Percentiles rank a stretch among this genome's conserved stretches.
Conservation (phyloP, 1,284 basidiomycete genomes). For the Ceratobasidium sp. region DNA sequence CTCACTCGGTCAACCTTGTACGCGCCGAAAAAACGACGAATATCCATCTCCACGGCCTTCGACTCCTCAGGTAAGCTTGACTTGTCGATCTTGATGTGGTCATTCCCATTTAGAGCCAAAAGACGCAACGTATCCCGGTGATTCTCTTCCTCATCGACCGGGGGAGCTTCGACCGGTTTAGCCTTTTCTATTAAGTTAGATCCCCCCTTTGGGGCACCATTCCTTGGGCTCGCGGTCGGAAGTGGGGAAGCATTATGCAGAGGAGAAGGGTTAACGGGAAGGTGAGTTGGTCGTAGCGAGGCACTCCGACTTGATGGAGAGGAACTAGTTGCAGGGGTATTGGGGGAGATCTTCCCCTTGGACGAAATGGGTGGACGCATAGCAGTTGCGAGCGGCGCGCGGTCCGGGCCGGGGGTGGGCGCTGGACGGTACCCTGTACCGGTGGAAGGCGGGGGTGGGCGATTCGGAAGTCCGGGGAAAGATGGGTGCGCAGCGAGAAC, state of each 20-base stretch:
- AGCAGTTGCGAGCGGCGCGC: slow-evolving; percentile 26
- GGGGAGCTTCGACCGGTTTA: slow-evolving; percentile 22
- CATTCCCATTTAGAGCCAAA: slow-evolving; percentile 71
- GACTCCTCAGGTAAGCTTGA: slow-evolving; percentile 50
- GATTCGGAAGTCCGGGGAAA: slow-evolving; percentile 35
- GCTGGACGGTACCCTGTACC: slow-evolving; percentile 15
- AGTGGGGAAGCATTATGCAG: slow-evolving; percentile 38
- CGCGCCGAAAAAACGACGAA: slow-evolving; percentile 59
- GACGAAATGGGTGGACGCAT: slow-evolving; percentile 39
- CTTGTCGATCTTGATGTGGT: slow-evolving; percentile 72
- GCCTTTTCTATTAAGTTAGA: slow-evolving; percentile 23
- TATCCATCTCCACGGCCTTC: slow-evolving; percentile 41
- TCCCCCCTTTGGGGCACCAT: neutral
- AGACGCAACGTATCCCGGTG: slow-evolving; percentile 61
- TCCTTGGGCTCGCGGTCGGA: slow-evolving; percentile 20
- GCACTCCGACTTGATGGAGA: slow-evolving; percentile 18
- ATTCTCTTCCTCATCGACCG: slow-evolving; percentile 58
- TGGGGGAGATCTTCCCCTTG: slow-evolving; percentile 5
- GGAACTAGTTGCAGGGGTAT: slow-evolving; percentile 3
- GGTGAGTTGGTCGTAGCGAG: slow-evolving; percentile 30
- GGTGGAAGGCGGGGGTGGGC: slow-evolving; percentile 36
- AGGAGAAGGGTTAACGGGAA: slow-evolving; percentile 37
- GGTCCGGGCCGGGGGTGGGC: slow-evolving; percentile 10
- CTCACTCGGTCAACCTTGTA: slow-evolving; percentile 77
- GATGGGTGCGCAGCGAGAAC: slow-evolving; percentile 3